These are phyloP conservation scores for Smallanthus sonchifolius DNA, from an alignment of 129 eudicot species.

Conservation along the genomic window DNA sequence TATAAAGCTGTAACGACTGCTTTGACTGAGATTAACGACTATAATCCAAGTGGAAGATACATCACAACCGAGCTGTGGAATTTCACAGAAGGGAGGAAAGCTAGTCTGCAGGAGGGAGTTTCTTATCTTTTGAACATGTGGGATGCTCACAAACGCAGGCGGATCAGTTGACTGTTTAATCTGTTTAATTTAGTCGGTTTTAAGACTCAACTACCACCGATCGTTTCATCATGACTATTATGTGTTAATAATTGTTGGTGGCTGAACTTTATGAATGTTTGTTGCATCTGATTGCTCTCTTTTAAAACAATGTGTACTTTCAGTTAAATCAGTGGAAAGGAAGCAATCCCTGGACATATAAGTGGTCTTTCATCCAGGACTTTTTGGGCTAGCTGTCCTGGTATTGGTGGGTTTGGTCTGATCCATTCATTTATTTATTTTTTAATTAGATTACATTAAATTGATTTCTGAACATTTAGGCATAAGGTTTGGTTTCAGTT, in stretches of 20 bases:
- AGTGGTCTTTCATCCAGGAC: too few relatives aligned
- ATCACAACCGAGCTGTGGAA: conserved; percentile 74
- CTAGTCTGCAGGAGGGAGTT: conserved; percentile 68
- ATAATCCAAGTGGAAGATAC: conserved; percentile 86
- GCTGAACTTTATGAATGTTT: background rate
- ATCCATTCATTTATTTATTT: background rate
- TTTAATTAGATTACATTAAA: background rate
- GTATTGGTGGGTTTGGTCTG: background rate
- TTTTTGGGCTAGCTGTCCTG: background rate
- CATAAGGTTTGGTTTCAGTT: background rate
- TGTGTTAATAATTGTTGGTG: conserved; percentile 6
- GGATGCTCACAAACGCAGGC: conserved; percentile 42
- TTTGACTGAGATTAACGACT: conserved; percentile 62
- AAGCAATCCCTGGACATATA: background rate
- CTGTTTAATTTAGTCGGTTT: background rate
- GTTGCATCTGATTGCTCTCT: background rate
- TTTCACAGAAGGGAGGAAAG: conserved; percentile 53
- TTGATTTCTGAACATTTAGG: background rate
- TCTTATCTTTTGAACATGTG: conserved; percentile 42
- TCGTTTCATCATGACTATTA: background rate
- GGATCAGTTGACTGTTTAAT: background rate
- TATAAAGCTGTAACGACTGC: conserved; percentile 65
- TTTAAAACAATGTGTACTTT: background rate
- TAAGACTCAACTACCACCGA: background rate
- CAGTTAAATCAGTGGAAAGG: background rate